phyloP scores from a whole-genome alignment of 177 flowering plant genomes.

The Vitis hybrid region DNA sequence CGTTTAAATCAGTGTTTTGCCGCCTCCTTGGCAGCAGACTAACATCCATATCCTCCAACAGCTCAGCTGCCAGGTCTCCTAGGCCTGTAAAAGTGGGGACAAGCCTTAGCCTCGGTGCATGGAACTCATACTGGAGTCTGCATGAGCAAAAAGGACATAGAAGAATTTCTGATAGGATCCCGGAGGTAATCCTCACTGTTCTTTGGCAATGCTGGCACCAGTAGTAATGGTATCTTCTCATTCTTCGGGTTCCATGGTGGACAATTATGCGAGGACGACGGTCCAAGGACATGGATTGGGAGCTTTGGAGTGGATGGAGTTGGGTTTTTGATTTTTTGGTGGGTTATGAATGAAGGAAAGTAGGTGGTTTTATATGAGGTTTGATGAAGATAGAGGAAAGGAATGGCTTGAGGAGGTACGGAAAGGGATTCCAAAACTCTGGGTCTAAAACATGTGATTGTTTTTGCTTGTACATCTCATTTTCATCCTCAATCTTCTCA shows the following conservation, averaged over 20 bases:
- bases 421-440: conserved; percentile 9
- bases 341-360: neutral
- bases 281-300: conserved; percentile 2
- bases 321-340: conserved; percentile 2
- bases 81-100: neutral
- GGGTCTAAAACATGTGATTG: neutral
- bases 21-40: neutral
- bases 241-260: conserved; percentile 38
- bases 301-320: neutral
- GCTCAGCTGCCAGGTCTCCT: conserved; percentile 1
- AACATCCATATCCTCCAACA: conserved; percentile 15
- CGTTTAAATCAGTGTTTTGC: neutral
- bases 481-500: neutral
- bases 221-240: conserved; percentile 44
- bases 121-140: conserved; percentile 30
- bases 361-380: neutral
- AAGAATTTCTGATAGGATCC: conserved; percentile 2
- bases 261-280: conserved; percentile 30
- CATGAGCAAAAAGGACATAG: conserved; percentile 39
- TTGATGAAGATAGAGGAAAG: conserved; percentile 9
- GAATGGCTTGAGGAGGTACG: conserved; percentile 21
- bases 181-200: conserved; percentile 24
- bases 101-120: conserved; percentile 30
- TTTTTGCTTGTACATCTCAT: neutral
- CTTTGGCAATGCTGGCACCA: conserved; percentile 49